Percentiles rank a stretch among this genome's conserved stretches.
These are phyloP conservation scores for Phialophora macrospora DNA, from an alignment of 2,329 filamentous ascomycete genomes.

Conservation along the genomic window DNA sequence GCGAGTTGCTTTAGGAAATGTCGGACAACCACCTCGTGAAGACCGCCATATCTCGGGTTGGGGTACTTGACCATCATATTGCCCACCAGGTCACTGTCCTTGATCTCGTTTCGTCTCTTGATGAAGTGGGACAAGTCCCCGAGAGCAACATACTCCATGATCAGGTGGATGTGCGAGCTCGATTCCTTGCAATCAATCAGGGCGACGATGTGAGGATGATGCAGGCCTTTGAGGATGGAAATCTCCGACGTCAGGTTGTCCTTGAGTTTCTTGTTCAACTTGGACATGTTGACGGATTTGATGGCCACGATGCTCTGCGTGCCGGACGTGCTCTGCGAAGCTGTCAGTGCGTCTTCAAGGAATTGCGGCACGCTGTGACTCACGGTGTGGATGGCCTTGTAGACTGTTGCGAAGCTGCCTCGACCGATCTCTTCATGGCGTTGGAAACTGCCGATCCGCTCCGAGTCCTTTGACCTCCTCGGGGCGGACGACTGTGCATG, in stretches of 20 bases:
- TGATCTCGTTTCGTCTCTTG: constrained; percentile 84
- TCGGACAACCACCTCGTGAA: constrained; percentile 93
- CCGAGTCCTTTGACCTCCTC: constrained; percentile 47
- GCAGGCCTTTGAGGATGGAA: constrained; percentile 87
- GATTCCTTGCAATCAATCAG: constrained; percentile 94
- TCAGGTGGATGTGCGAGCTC: constrained; percentile 84
- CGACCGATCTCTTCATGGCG: constrained; percentile 91
- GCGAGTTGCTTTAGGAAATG: constrained; percentile 96
- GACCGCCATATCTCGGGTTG: constrained; percentile 77
- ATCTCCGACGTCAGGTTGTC: constrained; percentile 97
- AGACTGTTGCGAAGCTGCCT: constrained; percentile 97
- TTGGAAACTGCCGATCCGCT: constrained; percentile 63
- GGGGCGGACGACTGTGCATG: constrained; percentile 48
- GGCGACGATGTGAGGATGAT: constrained; percentile 95
- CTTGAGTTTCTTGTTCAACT: constrained; percentile 93
- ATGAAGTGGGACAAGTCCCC: constrained; percentile 95
- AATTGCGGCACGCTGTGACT: constrained; percentile 44
- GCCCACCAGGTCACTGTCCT: constrained; percentile 76
- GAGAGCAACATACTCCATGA: constrained; percentile 98
- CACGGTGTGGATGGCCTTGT: constrained; percentile 83
- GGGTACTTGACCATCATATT: constrained; percentile 96
- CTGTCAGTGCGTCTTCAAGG: constrained; percentile 29
- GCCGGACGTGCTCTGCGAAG: constrained; percentile 31
- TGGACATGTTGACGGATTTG: constrained; percentile 90
- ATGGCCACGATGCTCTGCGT: constrained; percentile 76